Conservation (phyloP, 2,329 filamentous ascomycete species). For the Xylaria sp. region DNA sequence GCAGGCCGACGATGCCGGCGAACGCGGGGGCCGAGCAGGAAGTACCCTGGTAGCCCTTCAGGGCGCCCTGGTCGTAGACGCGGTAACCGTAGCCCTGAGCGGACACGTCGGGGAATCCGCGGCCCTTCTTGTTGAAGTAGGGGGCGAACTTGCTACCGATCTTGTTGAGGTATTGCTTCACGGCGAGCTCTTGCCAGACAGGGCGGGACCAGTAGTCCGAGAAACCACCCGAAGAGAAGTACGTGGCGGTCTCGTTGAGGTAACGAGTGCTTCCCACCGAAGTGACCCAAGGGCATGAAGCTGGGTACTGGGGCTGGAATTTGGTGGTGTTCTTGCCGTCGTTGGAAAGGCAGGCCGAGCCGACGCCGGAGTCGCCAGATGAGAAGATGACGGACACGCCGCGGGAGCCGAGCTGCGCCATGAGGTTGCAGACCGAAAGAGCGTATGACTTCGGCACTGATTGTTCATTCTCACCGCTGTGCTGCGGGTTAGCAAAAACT, state of each 20-base stretch:
- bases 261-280: slow-evolving; percentile 44
- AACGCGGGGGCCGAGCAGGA: slow-evolving; percentile 64
- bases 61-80: slow-evolving; percentile 53
- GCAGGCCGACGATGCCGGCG: slow-evolving; percentile 64
- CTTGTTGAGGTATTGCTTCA: slow-evolving; percentile 55
- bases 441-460: slow-evolving; percentile 69
- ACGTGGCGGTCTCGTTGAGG: slow-evolving; percentile 61
- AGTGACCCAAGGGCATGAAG: slow-evolving; percentile 56
- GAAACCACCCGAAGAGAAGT: slow-evolving; percentile 61
- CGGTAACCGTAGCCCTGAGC: slow-evolving; percentile 57
- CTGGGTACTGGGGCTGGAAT: slow-evolving; percentile 64
- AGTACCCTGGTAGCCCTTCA: slow-evolving; percentile 46
- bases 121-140: slow-evolving; percentile 51
- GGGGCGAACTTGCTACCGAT: slow-evolving; percentile 51
- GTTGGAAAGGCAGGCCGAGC: slow-evolving; percentile 63
- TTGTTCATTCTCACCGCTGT: slow-evolving; percentile 70
- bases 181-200: slow-evolving; percentile 57
- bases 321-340: slow-evolving; percentile 60
- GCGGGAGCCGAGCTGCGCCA: slow-evolving; percentile 71
- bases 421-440: slow-evolving; percentile 67
- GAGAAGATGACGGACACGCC: slow-evolving; percentile 72
- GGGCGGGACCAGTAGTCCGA: slow-evolving; percentile 61
- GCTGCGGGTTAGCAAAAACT: too few species aligned
- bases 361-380: slow-evolving; percentile 69
- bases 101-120: slow-evolving; percentile 65